Base-by-base conservation (phyloP, 163 green algal species). In the Prototheca wickerhamii region DNA sequence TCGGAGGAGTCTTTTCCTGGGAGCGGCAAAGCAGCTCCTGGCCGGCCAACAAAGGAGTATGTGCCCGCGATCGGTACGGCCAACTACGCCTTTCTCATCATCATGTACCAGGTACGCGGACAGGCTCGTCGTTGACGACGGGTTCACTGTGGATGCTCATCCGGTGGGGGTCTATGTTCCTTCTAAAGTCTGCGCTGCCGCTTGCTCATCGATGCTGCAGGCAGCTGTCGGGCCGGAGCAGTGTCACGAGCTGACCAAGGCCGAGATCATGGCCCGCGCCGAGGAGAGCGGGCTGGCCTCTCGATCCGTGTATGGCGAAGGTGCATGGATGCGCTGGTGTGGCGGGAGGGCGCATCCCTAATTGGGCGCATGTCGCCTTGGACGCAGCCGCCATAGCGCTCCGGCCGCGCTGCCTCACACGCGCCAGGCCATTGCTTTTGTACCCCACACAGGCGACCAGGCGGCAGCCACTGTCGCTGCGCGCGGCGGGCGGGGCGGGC, bases 41-140 rank as follows among this genome's bases (percentile, higher is more conserved):
- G 17, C 10, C 8, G 4, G 60, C 25, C 26, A 7, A 33, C 44
- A 23, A 79, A 84, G 61, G 57, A 68, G 28, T 86, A 84, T 44
- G 26, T 77, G 21, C 78, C 81, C 3, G 32, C 53, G 12, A 55
- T 84, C 15, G 79, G 78, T 29, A 77, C 72, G 8, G 77, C 78
- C 20, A 84, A 82, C 56, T 90, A 86, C 51, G 82, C 78, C 15
- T 86, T 89, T 55, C 40, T 88, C 25, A 61, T 89, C 8, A 58
- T 63, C 28, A 63, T 89, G n/a, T 76, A 80, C 25, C 57, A 81
- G 71, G 80, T 77, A 25, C 2, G 44, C 1, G 34, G 43, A 4
- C 18, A 10, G n/a, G 7, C 28, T 4, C 6, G 32, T 8, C 30
- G n/a, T 29, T n/a, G n/a, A n/a, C n/a, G n/a, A n/a, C n/a, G n/a